phyloP scores from a whole-genome alignment of 2,329 filamentous ascomycete species.

The Pseudocercospora vitis region DNA sequence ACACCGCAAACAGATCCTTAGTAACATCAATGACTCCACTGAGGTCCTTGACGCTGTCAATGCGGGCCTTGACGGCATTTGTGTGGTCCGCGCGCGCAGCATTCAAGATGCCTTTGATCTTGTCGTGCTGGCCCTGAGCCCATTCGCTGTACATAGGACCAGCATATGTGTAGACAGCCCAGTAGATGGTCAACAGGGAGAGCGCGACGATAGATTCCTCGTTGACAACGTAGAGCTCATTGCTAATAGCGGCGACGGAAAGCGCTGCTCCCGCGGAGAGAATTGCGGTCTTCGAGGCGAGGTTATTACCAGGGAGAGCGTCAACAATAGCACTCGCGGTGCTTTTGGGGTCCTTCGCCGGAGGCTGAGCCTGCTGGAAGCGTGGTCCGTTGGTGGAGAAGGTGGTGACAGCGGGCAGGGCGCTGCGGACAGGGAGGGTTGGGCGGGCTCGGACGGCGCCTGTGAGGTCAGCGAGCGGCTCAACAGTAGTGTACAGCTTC shows the following conservation, averaged over 20 bases:
- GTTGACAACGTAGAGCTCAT: slow-evolving; percentile 99
- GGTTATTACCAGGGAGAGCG: slow-evolving; percentile 83
- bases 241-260: slow-evolving; percentile 93
- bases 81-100: slow-evolving; percentile 92
- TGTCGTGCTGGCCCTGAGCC: slow-evolving; percentile 83
- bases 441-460: slow-evolving; percentile 76
- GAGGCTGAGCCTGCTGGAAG: slow-evolving; percentile 60
- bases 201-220: slow-evolving; percentile 96
- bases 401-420: slow-evolving; percentile 71
- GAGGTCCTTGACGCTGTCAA: slow-evolving; percentile 93
- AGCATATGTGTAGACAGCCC: slow-evolving; percentile 86
- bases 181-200: slow-evolving; percentile 91
- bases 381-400: slow-evolving; percentile 64
- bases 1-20: slow-evolving; percentile 95
- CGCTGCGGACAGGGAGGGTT: slow-evolving; percentile 71
- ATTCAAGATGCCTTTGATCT: slow-evolving; percentile 95
- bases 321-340: slow-evolving; percentile 97
- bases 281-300: slow-evolving; percentile 94
- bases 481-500: slow-evolving; percentile 15
- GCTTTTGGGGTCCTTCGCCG: slow-evolving; percentile 86
- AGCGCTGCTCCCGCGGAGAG: slow-evolving; percentile 89
- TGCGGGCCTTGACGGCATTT: slow-evolving; percentile 89
- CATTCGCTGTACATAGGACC: slow-evolving; percentile 90
- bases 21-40: slow-evolving; percentile 92
- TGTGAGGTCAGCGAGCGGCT: slow-evolving; percentile 45